Evolutionary conservation across 2,329 filamentous ascomycete genomes (phyloP).

Genomic region (Chlorencoelia australis): DNA sequence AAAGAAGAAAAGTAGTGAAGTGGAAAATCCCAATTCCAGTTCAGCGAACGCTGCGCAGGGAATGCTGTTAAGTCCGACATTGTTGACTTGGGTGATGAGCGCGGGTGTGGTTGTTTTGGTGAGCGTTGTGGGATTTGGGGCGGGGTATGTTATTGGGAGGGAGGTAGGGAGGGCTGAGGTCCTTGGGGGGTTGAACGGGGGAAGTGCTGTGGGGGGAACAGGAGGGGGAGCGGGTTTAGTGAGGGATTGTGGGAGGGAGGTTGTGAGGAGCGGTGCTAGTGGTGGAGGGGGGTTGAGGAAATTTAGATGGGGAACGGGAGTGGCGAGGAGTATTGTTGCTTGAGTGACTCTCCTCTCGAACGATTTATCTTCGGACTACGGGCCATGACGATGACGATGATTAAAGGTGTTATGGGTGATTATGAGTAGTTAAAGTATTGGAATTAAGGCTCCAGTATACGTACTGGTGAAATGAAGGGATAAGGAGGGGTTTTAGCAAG

Average conservation of each 20-base stretch:
- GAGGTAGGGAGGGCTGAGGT: constrained; percentile 55
- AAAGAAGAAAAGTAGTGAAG: constrained; percentile 38
- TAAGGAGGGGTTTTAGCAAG: too few species aligned
- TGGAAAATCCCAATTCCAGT: too few species aligned
- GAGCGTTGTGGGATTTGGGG: constrained; percentile 58
- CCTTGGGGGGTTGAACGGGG: constrained; percentile 18
- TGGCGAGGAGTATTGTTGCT: constrained; percentile 20
- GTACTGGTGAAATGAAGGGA: too few species aligned
- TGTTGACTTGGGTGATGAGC: constrained; percentile 53
- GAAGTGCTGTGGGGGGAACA: constrained; percentile 11
- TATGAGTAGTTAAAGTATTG: too few species aligned
- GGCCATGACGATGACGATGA: too few species aligned
- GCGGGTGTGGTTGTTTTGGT: constrained; percentile 59
- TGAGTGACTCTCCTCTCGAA: too few species aligned
- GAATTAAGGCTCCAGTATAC: too few species aligned
- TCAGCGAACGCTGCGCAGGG: too few species aligned
- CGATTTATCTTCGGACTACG: too few species aligned
- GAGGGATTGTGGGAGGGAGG: constrained; percentile 19
- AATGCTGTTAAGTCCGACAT: constrained; percentile 44
- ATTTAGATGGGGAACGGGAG: constrained; percentile 24
- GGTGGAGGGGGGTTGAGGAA: constrained; percentile 18
- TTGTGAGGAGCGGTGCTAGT: constrained; percentile 11
- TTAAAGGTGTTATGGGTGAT: too few species aligned
- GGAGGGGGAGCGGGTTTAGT: neutral
- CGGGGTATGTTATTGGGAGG: constrained; percentile 57